These are phyloP conservation scores for Apiotrichum veenhuisii DNA, from an alignment of 1,284 basidiomycete species.

Conservation along the genomic window DNA sequence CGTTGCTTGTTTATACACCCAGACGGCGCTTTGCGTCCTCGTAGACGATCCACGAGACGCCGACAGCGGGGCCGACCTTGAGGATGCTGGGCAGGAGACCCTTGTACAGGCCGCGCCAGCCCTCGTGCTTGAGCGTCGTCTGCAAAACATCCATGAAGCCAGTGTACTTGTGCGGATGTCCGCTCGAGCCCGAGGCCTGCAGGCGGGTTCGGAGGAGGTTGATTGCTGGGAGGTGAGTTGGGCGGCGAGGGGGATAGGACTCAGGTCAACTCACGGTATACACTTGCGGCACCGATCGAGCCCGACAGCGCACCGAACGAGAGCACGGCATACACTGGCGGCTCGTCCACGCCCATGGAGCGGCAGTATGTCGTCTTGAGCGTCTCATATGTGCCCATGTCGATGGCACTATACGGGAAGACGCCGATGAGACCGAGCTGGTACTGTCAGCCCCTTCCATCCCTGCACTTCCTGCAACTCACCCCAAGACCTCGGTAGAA, in stretches of 20 bases:
- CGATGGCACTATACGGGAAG: constrained; percentile 84
- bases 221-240: constrained; percentile 52
- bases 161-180: constrained; percentile 82
- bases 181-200: constrained; percentile 90
- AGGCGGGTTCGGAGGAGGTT: constrained; percentile 91
- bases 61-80: constrained; percentile 92
- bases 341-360: constrained; percentile 76
- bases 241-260: too few species aligned
- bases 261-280: constrained; percentile 61
- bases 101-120: constrained; percentile 92
- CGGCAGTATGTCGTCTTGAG: constrained; percentile 77
- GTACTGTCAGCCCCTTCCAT: neutral
- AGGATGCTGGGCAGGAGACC: constrained; percentile 85
- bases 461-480: constrained; percentile 42
- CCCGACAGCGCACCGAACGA: constrained; percentile 86
- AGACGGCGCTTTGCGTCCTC: constrained; percentile 45
- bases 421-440: constrained; percentile 85
- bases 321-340: constrained; percentile 73
- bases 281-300: constrained; percentile 83
- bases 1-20: constrained; percentile 25
- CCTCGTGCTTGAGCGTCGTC: constrained; percentile 80
- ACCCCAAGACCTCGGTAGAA: constrained; percentile 91
- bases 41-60: constrained; percentile 83
- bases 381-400: constrained; percentile 92
- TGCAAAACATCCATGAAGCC: constrained; percentile 81